These are phyloP conservation scores for Xylaria palmicola DNA, from an alignment of 495 filamentous ascomycete species.

Conservation along the genomic window DNA sequence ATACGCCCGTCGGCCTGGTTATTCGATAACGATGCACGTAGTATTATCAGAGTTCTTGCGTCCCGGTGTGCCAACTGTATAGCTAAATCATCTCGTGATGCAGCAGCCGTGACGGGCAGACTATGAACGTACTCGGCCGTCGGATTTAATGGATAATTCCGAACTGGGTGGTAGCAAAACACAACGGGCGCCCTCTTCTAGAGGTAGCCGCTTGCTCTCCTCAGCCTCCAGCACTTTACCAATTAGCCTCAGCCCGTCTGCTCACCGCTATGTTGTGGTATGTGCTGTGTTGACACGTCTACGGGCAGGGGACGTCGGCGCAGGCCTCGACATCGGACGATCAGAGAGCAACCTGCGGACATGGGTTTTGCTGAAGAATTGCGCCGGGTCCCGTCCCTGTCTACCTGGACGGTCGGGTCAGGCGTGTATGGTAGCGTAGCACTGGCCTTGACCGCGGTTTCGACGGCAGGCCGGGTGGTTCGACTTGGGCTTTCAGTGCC, in stretches of 20 bases:
- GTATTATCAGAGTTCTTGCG: no score
- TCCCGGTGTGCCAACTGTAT: no score
- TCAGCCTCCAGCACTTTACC: background rate
- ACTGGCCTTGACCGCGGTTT: background rate
- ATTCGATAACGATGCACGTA: no score
- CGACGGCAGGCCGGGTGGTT: background rate
- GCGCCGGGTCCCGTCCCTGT: background rate
- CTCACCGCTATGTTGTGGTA: constrained; percentile 10
- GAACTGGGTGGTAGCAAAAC: background rate
- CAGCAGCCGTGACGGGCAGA: background rate
- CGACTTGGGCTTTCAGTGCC: constrained; percentile 8
- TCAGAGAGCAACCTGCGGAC: background rate
- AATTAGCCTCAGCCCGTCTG: constrained; percentile 2
- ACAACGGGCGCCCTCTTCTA: background rate
- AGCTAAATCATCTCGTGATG: background rate
- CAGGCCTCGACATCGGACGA: constrained; percentile 5
- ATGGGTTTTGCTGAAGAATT: background rate
- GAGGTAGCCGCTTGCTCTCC: background rate
- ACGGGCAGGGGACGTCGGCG: background rate
- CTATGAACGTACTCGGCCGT: background rate
- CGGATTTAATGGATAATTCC: background rate
- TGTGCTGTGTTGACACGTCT: background rate
- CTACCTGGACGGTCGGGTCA: background rate
- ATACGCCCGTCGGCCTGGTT: no score
- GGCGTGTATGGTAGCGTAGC: no score